phyloP scores from a whole-genome alignment of 352 stramenopile genomes.

The Phytophthora meadii region DNA sequence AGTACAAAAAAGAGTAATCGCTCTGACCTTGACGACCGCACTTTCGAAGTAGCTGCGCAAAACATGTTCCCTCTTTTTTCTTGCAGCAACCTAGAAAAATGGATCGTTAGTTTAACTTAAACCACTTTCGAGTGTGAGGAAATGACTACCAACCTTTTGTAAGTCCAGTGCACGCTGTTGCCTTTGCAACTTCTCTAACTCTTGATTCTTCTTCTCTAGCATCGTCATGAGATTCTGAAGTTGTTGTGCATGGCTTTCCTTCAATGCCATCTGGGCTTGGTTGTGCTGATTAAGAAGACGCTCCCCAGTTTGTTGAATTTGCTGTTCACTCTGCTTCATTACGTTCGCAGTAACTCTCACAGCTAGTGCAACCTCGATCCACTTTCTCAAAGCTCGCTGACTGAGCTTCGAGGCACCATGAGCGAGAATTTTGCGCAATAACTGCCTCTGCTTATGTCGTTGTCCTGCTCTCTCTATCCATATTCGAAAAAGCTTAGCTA shows the following conservation, averaged over 20 bases:
- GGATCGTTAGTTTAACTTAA: conserved; percentile 1
- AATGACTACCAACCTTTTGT: conserved; percentile 30
- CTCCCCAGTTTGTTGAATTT: conserved; percentile 15
- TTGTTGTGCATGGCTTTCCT: conserved; percentile 23
- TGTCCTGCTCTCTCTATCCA: conserved; percentile 17
- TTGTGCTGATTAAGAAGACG: conserved; percentile 22
- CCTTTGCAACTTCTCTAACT: conserved; percentile 25
- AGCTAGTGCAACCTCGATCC: conserved; percentile 17
- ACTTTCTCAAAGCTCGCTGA: conserved; percentile 22
- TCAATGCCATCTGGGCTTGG: conserved; percentile 10
- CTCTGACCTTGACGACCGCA: conserved; percentile 31
- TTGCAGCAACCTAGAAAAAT: conserved; percentile 15
- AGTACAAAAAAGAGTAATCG: background rate
- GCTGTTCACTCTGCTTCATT: conserved; percentile 15
- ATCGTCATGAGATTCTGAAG: conserved; percentile 29
- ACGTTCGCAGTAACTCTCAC: conserved; percentile 7
- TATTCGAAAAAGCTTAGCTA: conserved; percentile 14
- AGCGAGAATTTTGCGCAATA: conserved; percentile 25
- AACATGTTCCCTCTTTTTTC: conserved; percentile 34
- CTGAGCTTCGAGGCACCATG: conserved; percentile 5
- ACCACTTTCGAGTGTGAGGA: background rate
- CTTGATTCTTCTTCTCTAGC: conserved; percentile 32
- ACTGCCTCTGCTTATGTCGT: conserved; percentile 11
- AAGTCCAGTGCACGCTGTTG: conserved; percentile 15
- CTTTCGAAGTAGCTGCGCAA: conserved; percentile 48